These are phyloP conservation scores for Alternaria brassicicola DNA, from an alignment of 2,329 filamentous ascomycete genomes.

Conservation along the genomic window DNA sequence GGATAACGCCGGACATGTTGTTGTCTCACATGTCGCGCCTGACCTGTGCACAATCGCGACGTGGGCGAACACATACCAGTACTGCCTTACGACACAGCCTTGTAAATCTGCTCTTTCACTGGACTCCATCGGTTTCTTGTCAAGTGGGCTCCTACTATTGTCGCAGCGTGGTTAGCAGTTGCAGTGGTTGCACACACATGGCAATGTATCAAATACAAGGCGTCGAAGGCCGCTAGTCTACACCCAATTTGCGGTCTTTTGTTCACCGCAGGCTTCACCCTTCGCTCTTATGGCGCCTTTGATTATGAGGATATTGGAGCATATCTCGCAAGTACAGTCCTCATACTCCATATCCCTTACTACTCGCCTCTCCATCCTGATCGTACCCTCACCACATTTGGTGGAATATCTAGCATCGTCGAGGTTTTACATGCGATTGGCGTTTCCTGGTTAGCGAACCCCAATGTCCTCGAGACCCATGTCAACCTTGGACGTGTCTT, in stretches of 20 bases:
- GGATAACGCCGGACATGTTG: too few relatives aligned
- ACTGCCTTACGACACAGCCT: too few relatives aligned
- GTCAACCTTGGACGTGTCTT: conserved; percentile 51
- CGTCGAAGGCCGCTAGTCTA: conserved; percentile 59
- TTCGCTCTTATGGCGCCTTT: conserved; percentile 59
- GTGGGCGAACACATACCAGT: not conserved
- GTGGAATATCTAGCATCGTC: conserved; percentile 58
- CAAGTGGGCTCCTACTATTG: conserved; percentile 59
- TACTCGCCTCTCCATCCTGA: conserved; percentile 62
- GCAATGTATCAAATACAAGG: conserved; percentile 62
- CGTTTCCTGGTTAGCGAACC: conserved; percentile 51
- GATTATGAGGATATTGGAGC: conserved; percentile 53
- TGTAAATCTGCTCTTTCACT: too few relatives aligned
- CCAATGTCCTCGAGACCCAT: conserved; percentile 35
- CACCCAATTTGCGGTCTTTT: conserved; percentile 60
- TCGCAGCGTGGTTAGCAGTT: conserved; percentile 53
- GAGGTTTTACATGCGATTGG: conserved; percentile 58
- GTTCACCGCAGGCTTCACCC: conserved; percentile 61
- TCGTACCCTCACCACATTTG: conserved; percentile 62
- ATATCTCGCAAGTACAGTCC: conserved; percentile 46
- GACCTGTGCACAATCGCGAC: too few relatives aligned
- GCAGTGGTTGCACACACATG: conserved; percentile 56
- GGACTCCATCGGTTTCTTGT: conserved; percentile 28
- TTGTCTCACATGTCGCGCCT: too few relatives aligned
- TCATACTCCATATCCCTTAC: conserved; percentile 61